Base-by-base conservation (phyloP, 2,329 filamentous ascomycete species). In the Sordariomycetes sp. region DNA sequence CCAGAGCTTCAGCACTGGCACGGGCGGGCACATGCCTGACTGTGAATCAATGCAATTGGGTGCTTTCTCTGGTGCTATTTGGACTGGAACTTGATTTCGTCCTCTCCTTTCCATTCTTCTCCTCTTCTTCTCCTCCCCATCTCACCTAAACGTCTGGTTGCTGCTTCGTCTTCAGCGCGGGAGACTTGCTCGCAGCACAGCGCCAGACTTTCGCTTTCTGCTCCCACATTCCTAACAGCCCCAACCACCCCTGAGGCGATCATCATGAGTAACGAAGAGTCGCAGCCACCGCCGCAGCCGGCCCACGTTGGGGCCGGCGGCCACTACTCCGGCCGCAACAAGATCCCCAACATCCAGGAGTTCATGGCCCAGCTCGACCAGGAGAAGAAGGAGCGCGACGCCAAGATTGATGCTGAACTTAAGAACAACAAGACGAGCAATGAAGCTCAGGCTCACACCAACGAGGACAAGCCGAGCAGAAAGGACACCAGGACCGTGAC, bases 291-390 rank as follows among this genome's bases (percentile, higher is more conserved):
- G n/a, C 25, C 25, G 4, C n/a, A 28, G 25, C 25, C 14, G 25
- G 17, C 25, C 25, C 26, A 29, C 20, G 24, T 23, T 8, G 14
- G 15, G 15, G 17, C 18, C 8, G 15, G 21, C 16, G 78, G 83
- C 48, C 82, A 87, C 54, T 95, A 93, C 66, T 90, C 84, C 20
- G 86, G 81, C 33, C 60, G 59, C 39, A 94, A 94, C 55, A 83
- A 84, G 17, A 78, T 96, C 34, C 90, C 90, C 6, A 94, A 86
- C 36, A 82, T 95, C 44, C 79, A 82, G 51, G 75, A 90, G 55
- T 93, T 94, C 44, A 71, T 94, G 44, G 72, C 84, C 34, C 73
- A 73, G 42, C 69, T 95, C 23, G 88, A 94, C 55, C 66, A 61
- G 34, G 79, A 93, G 45, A 94, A 94, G 64, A 77, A 72, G 46